Evolutionary conservation across 305 asterid genomes (phyloP).

Genomic region (Andrographis paniculata): DNA sequence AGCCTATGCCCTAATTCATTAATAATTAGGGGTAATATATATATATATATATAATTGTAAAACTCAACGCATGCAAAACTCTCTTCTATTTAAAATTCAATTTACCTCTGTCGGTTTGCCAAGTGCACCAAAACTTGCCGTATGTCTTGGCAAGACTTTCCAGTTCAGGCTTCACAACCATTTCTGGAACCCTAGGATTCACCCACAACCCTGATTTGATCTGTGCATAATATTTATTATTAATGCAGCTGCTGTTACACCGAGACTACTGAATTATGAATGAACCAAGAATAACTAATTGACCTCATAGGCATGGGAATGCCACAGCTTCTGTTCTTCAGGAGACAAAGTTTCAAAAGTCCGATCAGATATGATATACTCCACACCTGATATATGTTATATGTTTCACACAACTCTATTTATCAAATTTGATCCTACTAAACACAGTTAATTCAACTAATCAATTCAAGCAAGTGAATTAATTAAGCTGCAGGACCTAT

Average conservation of each 20-base stretch:
- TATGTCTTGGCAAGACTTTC: conserved; percentile 45
- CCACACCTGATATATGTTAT: too few relatives aligned
- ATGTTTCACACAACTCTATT: too few relatives aligned
- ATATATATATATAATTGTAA: too few relatives aligned
- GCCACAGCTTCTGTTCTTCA: conserved; percentile 86
- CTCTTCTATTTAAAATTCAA: too few relatives aligned
- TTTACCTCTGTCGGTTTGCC: conserved; percentile 80
- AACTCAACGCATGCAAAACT: too few relatives aligned
- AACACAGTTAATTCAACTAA: too few relatives aligned
- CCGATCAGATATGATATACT: conserved; percentile 53
- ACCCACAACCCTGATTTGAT: conserved; percentile 61
- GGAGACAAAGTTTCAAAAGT: conserved; percentile 45
- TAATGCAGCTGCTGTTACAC: background rate
- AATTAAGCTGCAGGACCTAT: conserved; percentile 34
- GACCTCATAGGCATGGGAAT: conserved; percentile 82
- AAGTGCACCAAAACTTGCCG: conserved; percentile 90
- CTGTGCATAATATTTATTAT: conserved; percentile 20
- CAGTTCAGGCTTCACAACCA: conserved; percentile 39
- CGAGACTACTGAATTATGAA: background rate
- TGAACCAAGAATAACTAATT: background rate
- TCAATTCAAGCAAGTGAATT: too few relatives aligned
- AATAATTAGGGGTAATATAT: too few relatives aligned
- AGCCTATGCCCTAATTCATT: conserved; percentile 62
- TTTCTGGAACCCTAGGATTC: conserved; percentile 62
- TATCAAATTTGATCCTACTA: too few relatives aligned